Base-by-base conservation (phyloP, 129 eudicot species). In the Glebionis coronaria region DNA sequence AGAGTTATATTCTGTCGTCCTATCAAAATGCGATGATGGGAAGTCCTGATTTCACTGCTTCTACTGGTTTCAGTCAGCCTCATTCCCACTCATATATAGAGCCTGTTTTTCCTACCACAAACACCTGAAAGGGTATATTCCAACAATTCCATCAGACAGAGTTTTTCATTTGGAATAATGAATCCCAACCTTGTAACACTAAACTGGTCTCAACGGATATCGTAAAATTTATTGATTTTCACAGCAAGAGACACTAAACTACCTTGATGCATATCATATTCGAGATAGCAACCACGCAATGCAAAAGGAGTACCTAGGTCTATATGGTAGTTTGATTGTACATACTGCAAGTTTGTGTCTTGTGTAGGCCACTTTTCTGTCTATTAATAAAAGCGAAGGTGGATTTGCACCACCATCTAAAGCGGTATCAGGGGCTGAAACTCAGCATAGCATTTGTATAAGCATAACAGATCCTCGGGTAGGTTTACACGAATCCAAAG, bases 1-100 rank as follows among this genome's bases (percentile, higher is more conserved):
- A 76, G 29, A 84, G 78, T 65, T 80, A 78, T 59, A 69, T 79
- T 38, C 86, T 86, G 10, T 95, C 84, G 77, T 89, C 99, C 9
- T 94, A 89, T 68, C 82, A 90, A 56, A 94, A 90, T 67, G 99
- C 88, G 12, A 83, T 87, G 68, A 79, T 94, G 80, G 95, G 99
- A 12, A 75, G 73, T 45, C 86, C 80, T 13, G 79, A 65, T 54
- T 18, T 77, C 45, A 75, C 80, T 53, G 76, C 73, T 58, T 80
- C 91, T 1, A 40, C 84, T 14, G 74, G 80, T 27, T 84, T 77
- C 75, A 66, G 77, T 67, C 96, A 78, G n/a, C 67, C 87, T 44
- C 82, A 78, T 60, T 75, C 90, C 53, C 69, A 74, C 42, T 62
- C 91, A 1, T 79, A 80, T 71, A 69, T 90, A 9, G 90, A 86